Evolutionary conservation across 495 filamentous ascomycete species (phyloP).

Genomic region (Aspergillus cavernicola): DNA sequence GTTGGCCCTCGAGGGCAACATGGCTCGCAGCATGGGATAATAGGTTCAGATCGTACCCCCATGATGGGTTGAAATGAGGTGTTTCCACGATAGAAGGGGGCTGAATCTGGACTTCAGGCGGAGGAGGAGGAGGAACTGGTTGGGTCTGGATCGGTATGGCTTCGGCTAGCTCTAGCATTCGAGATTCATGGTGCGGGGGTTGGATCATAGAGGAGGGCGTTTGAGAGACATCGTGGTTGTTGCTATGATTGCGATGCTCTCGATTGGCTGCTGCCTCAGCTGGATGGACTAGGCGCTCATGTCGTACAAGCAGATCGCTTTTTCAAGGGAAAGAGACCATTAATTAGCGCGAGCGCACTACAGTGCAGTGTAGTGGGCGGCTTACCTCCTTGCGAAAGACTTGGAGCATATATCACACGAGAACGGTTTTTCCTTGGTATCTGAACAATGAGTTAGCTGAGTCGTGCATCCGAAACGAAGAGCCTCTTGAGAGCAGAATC

Average conservation of each 20-base stretch:
- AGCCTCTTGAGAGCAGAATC: slow-evolving; percentile 12
- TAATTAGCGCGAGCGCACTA: slow-evolving; percentile 25
- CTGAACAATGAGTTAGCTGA: slow-evolving; percentile 33
- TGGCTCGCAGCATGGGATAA: slow-evolving; percentile 49
- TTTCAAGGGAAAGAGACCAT: neutral
- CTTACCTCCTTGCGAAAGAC: slow-evolving; percentile 50
- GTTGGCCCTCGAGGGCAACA: slow-evolving; percentile 47
- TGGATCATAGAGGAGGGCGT: slow-evolving; percentile 38
- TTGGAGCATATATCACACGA: slow-evolving; percentile 50
- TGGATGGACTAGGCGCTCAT: slow-evolving; percentile 70
- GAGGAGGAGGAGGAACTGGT: slow-evolving; percentile 29
- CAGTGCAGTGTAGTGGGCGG: neutral
- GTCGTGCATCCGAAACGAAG: neutral
- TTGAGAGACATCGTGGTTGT: slow-evolving; percentile 34
- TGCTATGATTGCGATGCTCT: slow-evolving; percentile 36
- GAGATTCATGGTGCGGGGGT: slow-evolving; percentile 41
- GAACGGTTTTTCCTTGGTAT: slow-evolving; percentile 55
- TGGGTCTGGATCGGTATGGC: slow-evolving; percentile 42
- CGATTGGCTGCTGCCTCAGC: slow-evolving; percentile 50
- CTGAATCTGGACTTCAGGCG: slow-evolving; percentile 39
- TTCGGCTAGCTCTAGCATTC: slow-evolving; percentile 47
- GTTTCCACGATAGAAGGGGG: slow-evolving; percentile 43
- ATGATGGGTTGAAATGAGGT: slow-evolving; percentile 47
- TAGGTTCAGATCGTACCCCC: slow-evolving; percentile 49
- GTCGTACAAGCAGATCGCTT: slow-evolving; percentile 67